These are phyloP conservation scores for Penicillium thymicola DNA, from an alignment of 2,329 filamentous ascomycete species.

Conservation along the genomic window DNA sequence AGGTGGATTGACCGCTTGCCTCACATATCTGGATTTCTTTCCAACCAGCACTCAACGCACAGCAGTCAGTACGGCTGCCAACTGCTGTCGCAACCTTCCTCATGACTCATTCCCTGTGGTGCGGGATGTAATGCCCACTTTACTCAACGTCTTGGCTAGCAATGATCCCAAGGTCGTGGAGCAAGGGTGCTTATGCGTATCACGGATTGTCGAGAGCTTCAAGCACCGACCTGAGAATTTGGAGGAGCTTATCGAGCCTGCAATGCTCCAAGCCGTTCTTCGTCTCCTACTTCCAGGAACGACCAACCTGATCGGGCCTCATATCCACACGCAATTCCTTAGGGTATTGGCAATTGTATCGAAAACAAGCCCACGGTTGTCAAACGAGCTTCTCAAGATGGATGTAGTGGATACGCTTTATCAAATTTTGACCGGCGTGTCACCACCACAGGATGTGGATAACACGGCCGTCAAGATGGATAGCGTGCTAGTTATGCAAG, in stretches of 20 bases:
- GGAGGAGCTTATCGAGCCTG: slow-evolving; percentile 86
- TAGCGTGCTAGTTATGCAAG: slow-evolving; percentile 97
- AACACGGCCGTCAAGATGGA: slow-evolving; percentile 66
- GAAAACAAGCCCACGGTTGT: slow-evolving; percentile 79
- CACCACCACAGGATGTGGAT: slow-evolving; percentile 72
- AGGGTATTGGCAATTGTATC: slow-evolving; percentile 87
- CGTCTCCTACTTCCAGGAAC: slow-evolving; percentile 87
- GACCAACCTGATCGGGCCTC: slow-evolving; percentile 89
- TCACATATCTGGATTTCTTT: slow-evolving; percentile 96
- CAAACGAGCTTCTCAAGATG: slow-evolving; percentile 89
- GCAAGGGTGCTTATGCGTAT: slow-evolving; percentile 92
- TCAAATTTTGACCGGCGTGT: slow-evolving; percentile 94
- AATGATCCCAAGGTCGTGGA: slow-evolving; percentile 96
- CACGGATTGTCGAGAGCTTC: slow-evolving; percentile 95
- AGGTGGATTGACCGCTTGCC: slow-evolving; percentile 89
- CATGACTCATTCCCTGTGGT: slow-evolving; percentile 91
- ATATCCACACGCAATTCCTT: slow-evolving; percentile 94
- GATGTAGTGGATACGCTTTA: slow-evolving; percentile 97
- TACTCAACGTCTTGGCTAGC: slow-evolving; percentile 84
- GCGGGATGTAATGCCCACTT: slow-evolving; percentile 91
- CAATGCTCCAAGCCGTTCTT: slow-evolving; percentile 78
- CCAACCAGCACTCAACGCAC: slow-evolving; percentile 94
- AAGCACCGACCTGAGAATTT: slow-evolving; percentile 81
- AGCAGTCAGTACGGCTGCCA: slow-evolving; percentile 93
- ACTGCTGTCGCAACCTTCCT: slow-evolving; percentile 95